Percentiles rank a stretch among this genome's conserved stretches.
phyloP scores from a whole-genome alignment of 2,329 filamentous ascomycete species.

The Sarocladiaceae sp. region DNA sequence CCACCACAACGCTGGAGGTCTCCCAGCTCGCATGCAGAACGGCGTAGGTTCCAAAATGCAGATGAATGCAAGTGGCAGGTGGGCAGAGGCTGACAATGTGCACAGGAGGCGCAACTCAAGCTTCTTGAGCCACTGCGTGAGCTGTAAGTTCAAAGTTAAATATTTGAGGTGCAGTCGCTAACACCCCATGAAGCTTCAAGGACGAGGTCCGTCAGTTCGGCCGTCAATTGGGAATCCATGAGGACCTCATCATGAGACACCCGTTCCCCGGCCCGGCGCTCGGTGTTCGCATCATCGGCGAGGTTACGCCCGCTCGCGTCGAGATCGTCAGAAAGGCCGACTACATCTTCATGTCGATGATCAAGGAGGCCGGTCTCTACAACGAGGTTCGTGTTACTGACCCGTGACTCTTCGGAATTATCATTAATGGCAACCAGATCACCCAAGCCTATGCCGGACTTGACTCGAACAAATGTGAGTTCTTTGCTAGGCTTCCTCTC shows the following conservation, averaged over 20 bases:
- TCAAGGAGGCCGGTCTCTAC: conserved; percentile 66
- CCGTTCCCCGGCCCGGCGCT: conserved; percentile 48
- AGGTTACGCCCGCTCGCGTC: conserved; percentile 73
- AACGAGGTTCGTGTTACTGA: conserved; percentile 36
- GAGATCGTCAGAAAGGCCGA: conserved; percentile 74
- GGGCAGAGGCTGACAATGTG: conserved; percentile 5
- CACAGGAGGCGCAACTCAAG: conserved; percentile 39
- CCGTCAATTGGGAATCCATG: conserved; percentile 20
- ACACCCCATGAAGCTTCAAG: conserved; percentile 50
- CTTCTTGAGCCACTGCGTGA: conserved; percentile 74
- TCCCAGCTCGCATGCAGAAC: conserved; percentile 49
- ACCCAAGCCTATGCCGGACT: conserved; percentile 42
- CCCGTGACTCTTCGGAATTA: background rate
- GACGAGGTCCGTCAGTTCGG: conserved; percentile 52
- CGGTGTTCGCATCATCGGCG: conserved; percentile 74
- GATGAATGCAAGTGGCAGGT: conserved; percentile 28
- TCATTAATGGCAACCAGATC: conserved; percentile 22
- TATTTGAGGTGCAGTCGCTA: background rate
- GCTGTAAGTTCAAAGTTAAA: conserved; percentile 34
- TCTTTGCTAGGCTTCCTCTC: background rate
- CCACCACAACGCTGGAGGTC: conserved; percentile 60
- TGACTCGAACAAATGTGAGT: conserved; percentile 31
- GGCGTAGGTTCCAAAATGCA: conserved; percentile 28
- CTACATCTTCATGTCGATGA: conserved; percentile 71
- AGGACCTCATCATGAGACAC: conserved; percentile 20